A percentile compares a stretch with the other conserved stretches of the same genome.
Conservation (phyloP, 257 asterid genomes). For the Nicotiana attenuata region DNA sequence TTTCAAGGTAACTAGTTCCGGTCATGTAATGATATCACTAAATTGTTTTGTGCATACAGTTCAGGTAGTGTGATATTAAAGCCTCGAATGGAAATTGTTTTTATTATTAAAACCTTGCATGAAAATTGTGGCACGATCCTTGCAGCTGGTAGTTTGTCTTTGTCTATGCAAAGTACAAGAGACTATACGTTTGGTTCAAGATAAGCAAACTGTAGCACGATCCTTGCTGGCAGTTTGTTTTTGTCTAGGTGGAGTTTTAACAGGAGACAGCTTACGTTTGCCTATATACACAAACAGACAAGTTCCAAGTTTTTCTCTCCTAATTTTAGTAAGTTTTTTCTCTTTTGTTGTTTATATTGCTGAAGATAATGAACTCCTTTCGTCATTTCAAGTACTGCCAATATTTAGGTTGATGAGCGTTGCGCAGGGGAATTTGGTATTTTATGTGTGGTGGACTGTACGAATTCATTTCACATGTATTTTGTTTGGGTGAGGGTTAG, state of each 20-base stretch:
- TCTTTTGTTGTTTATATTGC: neutral
- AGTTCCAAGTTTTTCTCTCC: neutral
- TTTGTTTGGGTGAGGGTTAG: neutral
- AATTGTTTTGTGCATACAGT: neutral
- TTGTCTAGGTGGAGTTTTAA: neutral
- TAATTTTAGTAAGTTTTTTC: slow-evolving; percentile 1
- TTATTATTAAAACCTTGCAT: neutral
- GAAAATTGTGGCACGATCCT: neutral
- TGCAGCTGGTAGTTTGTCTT: neutral
- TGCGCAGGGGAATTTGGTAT: neutral
- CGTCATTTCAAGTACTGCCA: neutral
- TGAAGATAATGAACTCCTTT: neutral
- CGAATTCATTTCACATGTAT: neutral
- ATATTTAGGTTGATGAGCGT: slow-evolving; percentile 7
- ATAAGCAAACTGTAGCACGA: slow-evolving; percentile 1
- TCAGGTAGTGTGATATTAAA: neutral
- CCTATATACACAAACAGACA: neutral
- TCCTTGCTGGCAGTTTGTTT: neutral
- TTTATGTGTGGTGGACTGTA: neutral
- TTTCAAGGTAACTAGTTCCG: neutral
- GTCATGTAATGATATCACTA: neutral
- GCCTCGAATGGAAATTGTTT: neutral
- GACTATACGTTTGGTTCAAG: neutral
- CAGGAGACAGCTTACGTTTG: neutral
- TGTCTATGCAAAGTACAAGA: neutral